A percentile compares a stretch with the other conserved stretches of the same genome.
phyloP scores from a whole-genome alignment of 805 yeast genomes.

The Kurtzmaniella fragi region DNA sequence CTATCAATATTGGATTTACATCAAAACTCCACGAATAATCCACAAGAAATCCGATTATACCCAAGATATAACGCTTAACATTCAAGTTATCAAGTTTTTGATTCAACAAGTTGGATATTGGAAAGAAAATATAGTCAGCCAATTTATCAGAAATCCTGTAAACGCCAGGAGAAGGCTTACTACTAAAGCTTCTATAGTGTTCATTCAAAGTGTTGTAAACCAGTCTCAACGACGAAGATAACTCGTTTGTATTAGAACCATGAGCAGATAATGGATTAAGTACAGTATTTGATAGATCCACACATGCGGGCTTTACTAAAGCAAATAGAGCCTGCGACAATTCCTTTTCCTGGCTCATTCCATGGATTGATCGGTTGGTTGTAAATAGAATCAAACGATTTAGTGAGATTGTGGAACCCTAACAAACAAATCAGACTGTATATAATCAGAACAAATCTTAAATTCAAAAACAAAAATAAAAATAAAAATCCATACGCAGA shows the following conservation, averaged over 20 bases:
- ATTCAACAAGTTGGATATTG: slow-evolving; percentile 29
- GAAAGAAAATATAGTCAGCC: slow-evolving; percentile 40
- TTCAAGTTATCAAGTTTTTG: slow-evolving; percentile 16
- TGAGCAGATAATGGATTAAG: slow-evolving; percentile 8
- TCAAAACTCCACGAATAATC: slow-evolving; percentile 25
- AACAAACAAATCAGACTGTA: no score
- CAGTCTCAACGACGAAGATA: slow-evolving; percentile 8
- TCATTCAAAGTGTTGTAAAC: slow-evolving; percentile 9
- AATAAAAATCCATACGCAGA: no score
- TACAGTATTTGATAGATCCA: slow-evolving; percentile 20
- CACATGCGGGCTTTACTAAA: slow-evolving; percentile 25
- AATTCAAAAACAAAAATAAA: no score
- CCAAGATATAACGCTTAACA: slow-evolving; percentile 18
- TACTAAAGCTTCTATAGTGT: slow-evolving; percentile 7
- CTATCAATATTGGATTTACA: slow-evolving; percentile 18
- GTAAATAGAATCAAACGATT: no score
- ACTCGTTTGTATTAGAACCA: slow-evolving; percentile 6
- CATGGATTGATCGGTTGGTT: no score
- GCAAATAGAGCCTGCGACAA: slow-evolving; percentile 24
- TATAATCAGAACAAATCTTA: no score
- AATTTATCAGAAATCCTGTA: slow-evolving; percentile 25
- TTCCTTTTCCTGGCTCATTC: slow-evolving; percentile 1
- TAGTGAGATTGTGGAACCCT: no score
- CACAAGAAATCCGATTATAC: slow-evolving; percentile 24
- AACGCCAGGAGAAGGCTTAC: neutral